Evolutionary conservation across 306 rosid species (phyloP).

Genomic region (Oxytropis ochrocephala): DNA sequence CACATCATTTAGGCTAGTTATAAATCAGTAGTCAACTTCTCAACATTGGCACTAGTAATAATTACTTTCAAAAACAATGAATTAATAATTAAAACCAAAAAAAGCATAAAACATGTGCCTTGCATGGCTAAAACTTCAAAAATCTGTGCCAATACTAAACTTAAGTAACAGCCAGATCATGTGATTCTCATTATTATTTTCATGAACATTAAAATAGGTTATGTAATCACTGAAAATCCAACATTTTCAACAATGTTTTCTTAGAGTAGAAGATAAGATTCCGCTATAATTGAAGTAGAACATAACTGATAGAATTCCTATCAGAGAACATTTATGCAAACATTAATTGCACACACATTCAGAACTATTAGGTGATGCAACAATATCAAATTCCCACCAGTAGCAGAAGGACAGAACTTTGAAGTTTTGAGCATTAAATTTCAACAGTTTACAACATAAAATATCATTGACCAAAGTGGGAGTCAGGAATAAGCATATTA

Average conservation of each 20-base stretch:
- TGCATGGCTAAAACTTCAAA: not conserved
- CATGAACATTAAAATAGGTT: not conserved
- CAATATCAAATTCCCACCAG: too few relatives aligned
- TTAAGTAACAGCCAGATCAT: not conserved
- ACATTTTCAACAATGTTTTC: not conserved
- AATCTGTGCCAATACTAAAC: not conserved
- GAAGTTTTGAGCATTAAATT: not conserved
- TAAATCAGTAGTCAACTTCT: not conserved
- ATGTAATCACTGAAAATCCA: not conserved
- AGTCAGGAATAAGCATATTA: not conserved
- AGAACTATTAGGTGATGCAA: too few relatives aligned
- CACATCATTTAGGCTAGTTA: not conserved
- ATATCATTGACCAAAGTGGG: not conserved
- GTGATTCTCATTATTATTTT: not conserved
- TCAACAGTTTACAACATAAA: not conserved
- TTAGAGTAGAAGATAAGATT: not conserved
- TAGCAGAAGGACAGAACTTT: too few relatives aligned
- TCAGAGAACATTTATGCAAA: not conserved
- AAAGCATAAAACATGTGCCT: not conserved
- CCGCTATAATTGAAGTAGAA: not conserved
- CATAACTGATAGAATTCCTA: not conserved
- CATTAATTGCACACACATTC: not conserved
- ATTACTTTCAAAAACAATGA: not conserved
- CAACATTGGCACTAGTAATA: not conserved
- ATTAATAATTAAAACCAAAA: not conserved